Percentiles rank a stretch among this genome's conserved stretches.
phyloP scores from a whole-genome alignment of 2,329 filamentous ascomycete genomes.

The Hypocreales sp. region DNA sequence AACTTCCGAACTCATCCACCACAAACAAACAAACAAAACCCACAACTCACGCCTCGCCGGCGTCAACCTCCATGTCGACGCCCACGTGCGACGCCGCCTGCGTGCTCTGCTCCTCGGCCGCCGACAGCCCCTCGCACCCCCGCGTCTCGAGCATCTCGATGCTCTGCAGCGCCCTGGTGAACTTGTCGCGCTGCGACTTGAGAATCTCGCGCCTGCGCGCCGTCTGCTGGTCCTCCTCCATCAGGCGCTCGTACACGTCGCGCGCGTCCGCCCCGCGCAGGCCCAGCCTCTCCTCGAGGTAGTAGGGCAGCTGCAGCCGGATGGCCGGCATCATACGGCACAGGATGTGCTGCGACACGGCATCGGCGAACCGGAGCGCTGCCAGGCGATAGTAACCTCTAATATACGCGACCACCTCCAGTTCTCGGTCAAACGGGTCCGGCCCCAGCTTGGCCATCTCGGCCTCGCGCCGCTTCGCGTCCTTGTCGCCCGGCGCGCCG shows the following conservation, averaged over 20 bases:
- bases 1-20: too few relatives aligned
- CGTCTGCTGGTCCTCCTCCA: conserved; percentile 31
- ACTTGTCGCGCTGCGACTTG: conserved; percentile 28
- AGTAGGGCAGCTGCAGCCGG: conserved; percentile 20
- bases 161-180: conserved; percentile 27
- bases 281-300: conserved; percentile 28
- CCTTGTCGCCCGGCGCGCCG: conserved; percentile 28
- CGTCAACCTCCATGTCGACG: conserved; percentile 4
- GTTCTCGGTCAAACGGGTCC: conserved; percentile 43
- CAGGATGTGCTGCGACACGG: conserved; percentile 28
- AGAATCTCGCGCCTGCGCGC: conserved; percentile 24
- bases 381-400: conserved; percentile 57
- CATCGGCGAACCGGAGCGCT: conserved; percentile 47
- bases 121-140: too few relatives aligned
- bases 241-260: conserved; percentile 23
- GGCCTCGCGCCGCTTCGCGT: conserved; percentile 23
- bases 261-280: conserved; percentile 15
- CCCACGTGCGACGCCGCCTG: conserved; percentile 3
- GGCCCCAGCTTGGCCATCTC: conserved; percentile 32
- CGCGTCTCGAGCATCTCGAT: conserved; percentile 16
- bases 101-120: conserved; percentile 2
- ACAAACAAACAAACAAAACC: too few relatives aligned
- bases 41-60: too few relatives aligned
- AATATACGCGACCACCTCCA: conserved; percentile 47
- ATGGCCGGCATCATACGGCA: conserved; percentile 32